These are phyloP conservation scores for Phytopythium mirpurense DNA, from an alignment of 352 stramenopile species.

Conservation along the genomic window DNA sequence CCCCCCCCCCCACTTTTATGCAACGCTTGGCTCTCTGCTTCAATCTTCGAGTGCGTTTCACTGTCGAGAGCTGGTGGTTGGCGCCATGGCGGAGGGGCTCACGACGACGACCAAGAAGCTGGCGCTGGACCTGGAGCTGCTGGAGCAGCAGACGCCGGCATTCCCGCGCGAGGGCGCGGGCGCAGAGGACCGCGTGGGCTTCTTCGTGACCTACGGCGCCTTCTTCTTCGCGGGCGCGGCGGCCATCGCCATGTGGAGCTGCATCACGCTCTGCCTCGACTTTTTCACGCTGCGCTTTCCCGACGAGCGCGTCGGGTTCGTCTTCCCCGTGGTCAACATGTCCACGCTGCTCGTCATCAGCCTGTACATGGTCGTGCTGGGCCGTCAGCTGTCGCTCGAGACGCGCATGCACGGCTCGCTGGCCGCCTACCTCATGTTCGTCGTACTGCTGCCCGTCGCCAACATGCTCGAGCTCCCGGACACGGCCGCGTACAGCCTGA, in stretches of 20 bases:
- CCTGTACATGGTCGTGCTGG: slow-evolving; percentile 76
- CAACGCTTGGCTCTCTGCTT: too few species aligned
- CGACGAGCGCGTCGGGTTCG: slow-evolving; percentile 58
- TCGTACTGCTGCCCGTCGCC: slow-evolving; percentile 48
- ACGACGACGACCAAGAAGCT: slow-evolving; percentile 1
- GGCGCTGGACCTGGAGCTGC: slow-evolving; percentile 8
- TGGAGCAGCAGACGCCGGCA: slow-evolving; percentile 8
- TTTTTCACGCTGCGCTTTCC: slow-evolving; percentile 66
- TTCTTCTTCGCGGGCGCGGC: slow-evolving; percentile 76
- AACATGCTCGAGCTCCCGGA: slow-evolving; percentile 51
- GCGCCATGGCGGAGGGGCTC: too few species aligned
- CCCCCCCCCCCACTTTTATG: too few species aligned
- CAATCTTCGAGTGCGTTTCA: too few species aligned
- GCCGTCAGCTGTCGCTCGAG: slow-evolving; percentile 55
- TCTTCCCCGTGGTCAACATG: slow-evolving; percentile 85
- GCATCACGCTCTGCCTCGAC: slow-evolving; percentile 70
- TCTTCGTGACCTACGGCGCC: slow-evolving; percentile 59
- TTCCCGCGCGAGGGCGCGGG: slow-evolving; percentile 7
- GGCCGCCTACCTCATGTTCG: slow-evolving; percentile 43
- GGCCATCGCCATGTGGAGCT: slow-evolving; percentile 71
- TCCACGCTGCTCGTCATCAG: slow-evolving; percentile 72
- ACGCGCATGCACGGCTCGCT: slow-evolving; percentile 51
- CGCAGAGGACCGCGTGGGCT: slow-evolving; percentile 27
- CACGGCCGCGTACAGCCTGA: slow-evolving; percentile 46
- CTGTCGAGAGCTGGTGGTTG: too few species aligned